Base-by-base conservation (phyloP, 1,139 yeast species). In the Hansenula lynferdii region DNA sequence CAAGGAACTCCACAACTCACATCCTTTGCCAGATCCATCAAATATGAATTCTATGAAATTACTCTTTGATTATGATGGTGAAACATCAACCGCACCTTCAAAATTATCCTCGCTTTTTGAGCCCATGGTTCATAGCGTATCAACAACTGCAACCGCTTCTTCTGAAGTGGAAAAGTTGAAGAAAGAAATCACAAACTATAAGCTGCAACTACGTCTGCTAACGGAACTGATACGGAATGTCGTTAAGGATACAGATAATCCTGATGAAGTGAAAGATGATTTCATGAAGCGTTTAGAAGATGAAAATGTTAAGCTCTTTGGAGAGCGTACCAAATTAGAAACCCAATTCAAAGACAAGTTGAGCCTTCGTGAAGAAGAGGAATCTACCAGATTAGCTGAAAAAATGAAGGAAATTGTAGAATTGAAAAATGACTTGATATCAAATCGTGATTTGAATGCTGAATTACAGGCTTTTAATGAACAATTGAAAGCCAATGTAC, bases 171-270 rank as follows among this genome's bases (percentile, higher is more conserved):
- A 60, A 34, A 50, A 51, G 14, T 37, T 64, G 21, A 53, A 60
- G 33, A 58, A 58, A 33, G 64, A 63, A 35, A 44, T 64, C 9
- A 61, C 62, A 4, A 57, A 56, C 17, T 62, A 60, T 35, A 62
- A 60, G 39, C 45, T 64, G 12, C 63, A 61, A 37, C 56, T 58
- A 14, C 49, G 56, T 23, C 50, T 64, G 0, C 42, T 64, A 14
- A 53, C 58, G 25, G 67, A 63, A 37, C 41, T 62, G 11, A 53
- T 64, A 5, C 54, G 62, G 39, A 58, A 60, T 31, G 38, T 60
- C 6, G 50, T 59, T 23, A 48, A 47, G 24, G 43, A 46, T 4
- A 45, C 53, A 5, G 52, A 51, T 9, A 48, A 48, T 22, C 39
- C 48, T 14, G 50, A 45, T 15, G 48, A 42, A 17, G 34, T 58